Conservation (phyloP, 371 early-diverging fungal genomes). For the Rhizopus microsporus region DNA sequence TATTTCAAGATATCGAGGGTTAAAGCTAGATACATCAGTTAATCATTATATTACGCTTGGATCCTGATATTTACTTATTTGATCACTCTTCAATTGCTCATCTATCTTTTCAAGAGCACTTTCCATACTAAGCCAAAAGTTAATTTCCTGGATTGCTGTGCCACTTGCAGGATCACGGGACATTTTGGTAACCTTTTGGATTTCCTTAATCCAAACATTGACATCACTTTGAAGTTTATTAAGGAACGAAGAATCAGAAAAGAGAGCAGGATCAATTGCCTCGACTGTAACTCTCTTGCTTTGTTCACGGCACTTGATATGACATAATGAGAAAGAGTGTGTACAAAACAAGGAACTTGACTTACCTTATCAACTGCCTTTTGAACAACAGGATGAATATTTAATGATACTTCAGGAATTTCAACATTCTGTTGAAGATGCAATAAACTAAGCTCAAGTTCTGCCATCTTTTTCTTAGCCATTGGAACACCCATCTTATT, state of each 20-base stretch:
- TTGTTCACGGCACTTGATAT: constrained; percentile 60
- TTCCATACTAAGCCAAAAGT: constrained; percentile 98
- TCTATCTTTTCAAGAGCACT: constrained; percentile 91
- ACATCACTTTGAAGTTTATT: constrained; percentile 95
- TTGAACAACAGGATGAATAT: constrained; percentile 84
- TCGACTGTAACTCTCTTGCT: constrained; percentile 72
- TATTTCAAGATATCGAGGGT: constrained; percentile 93
- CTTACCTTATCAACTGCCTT: constrained; percentile 75
- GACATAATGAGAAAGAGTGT: neutral
- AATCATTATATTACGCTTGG: neutral
- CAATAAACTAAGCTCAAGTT: constrained; percentile 92
- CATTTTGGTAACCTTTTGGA: constrained; percentile 97
- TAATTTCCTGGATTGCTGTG: constrained; percentile 96
- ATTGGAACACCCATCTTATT: constrained; percentile 88
- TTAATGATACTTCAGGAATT: constrained; percentile 91
- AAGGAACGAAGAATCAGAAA: constrained; percentile 84
- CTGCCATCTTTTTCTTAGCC: constrained; percentile 98
- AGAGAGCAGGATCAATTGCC: constrained; percentile 64
- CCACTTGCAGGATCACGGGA: constrained; percentile 91
- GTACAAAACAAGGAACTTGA: neutral
- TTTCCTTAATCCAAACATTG: constrained; percentile 98
- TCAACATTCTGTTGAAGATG: constrained; percentile 97
- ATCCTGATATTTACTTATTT: constrained; percentile 61
- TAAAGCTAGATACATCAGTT: constrained; percentile 52
- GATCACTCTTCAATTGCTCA: constrained; percentile 91